Evolutionary conservation across 176 grass and related monocot genomes (phyloP), one percentile per base, ranked within the genome.

Genomic region (Avena eriantha): DNA sequence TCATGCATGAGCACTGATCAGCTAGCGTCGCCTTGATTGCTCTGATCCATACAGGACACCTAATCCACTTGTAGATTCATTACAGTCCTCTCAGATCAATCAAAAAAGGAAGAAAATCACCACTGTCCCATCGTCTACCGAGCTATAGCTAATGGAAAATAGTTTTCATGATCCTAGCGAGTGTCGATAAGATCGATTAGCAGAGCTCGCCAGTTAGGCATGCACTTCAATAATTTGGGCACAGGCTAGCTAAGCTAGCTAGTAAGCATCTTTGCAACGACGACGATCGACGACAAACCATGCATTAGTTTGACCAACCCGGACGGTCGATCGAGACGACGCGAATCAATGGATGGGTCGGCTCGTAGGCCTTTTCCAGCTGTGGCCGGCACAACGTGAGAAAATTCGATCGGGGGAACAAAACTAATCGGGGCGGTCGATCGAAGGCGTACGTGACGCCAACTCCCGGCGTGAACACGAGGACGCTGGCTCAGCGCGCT

Each of bases 291-390:
- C 39, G 7, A 21, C 70, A 72, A 70, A 76, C 47, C 34, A 45
- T 13, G 12, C 13, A 85, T 56, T 73, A 78, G 12, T 87, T 90
- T 90, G 84, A 83, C 80, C 55, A 71, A 24, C 64, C 24, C 54
- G 4, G 60, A 5, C 39, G 36, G 36, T 39, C 36, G 36, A 39
- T 23, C n/a, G 79, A 16, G 41, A 80, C 56, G 41, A 80, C 56
- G 33, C 55, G 81, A 73, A 83, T 72, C 73, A 17, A 60, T 41
- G 39, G 39, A 41, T 59, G 64, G 39, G 65, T 77, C 10, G 3
- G 17, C 50, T 29, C 57, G 54, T 23, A 61, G 57, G 57, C 21
- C 10, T 12, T 61, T 14, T 63, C 59, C 59, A 63, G n/a, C 58
- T 61, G 58, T 21, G 70, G 71, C 73, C 61, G 68, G 9, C 67